Evolutionary conservation across 257 asterid genomes (phyloP).

Genomic region (Pogostemon cablin): DNA sequence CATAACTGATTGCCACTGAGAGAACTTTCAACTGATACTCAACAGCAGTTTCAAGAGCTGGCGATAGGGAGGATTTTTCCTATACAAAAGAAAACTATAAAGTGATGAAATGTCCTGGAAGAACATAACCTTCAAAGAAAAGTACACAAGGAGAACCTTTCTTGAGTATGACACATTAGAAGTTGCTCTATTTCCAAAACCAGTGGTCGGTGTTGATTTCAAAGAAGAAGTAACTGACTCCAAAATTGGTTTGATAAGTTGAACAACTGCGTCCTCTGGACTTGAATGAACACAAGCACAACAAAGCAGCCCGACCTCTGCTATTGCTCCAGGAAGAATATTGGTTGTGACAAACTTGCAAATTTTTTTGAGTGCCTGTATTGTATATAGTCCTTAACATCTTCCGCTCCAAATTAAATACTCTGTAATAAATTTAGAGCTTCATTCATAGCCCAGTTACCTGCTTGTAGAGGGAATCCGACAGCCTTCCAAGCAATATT

Average conservation of each 20-base stretch:
- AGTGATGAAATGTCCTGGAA: conserved; percentile 30
- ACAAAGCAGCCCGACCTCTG: conserved; percentile 96
- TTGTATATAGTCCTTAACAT: conserved; percentile 35
- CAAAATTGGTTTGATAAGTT: conserved; percentile 80
- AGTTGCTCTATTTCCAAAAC: conserved; percentile 68
- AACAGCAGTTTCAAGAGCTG: conserved; percentile 87
- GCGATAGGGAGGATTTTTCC: conserved; percentile 79
- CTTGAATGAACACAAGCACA: conserved; percentile 97
- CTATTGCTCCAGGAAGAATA: conserved; percentile 99
- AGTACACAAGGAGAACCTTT: conserved; percentile 63
- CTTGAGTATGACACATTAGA: conserved; percentile 49
- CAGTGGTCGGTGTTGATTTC: conserved; percentile 75
- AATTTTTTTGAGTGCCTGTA: conserved; percentile 86
- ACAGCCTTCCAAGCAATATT: conserved; percentile 91
- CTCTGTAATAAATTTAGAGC: conserved; percentile 13
- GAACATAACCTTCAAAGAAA: conserved; percentile 36
- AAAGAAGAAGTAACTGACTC: conserved; percentile 72
- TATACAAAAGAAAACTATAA: conserved; percentile 41
- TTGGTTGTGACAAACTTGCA: conserved; percentile 85
- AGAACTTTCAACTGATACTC: conserved; percentile 92
- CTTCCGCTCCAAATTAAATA: conserved; percentile 21
- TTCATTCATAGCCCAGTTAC: conserved; percentile 44
- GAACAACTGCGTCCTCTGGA: conserved; percentile 84
- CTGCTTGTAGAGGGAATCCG: conserved; percentile 86
- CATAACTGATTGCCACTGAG: conserved; percentile 92